These are phyloP conservation scores for Cyclotella sp. DNA, from an alignment of 108 stramenopile genomes.

Conservation along the genomic window DNA sequence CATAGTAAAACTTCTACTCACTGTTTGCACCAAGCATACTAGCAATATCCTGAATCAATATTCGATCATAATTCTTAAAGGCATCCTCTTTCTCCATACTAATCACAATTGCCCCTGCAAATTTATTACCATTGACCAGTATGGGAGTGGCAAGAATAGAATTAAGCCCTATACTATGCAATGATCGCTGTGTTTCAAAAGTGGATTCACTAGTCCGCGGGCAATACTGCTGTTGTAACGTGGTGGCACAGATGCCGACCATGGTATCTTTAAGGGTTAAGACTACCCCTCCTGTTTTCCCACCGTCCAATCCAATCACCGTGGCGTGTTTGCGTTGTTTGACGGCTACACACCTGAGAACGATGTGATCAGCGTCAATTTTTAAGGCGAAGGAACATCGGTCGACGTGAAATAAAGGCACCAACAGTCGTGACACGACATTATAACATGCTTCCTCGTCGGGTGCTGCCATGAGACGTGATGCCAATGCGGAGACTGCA, in stretches of 20 bases:
- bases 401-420: slow-evolving; percentile 36
- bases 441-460: slow-evolving; percentile 40
- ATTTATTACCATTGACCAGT: slow-evolving; percentile 34
- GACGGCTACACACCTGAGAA: slow-evolving; percentile 11
- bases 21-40: slow-evolving; percentile 13
- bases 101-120: slow-evolving; percentile 29
- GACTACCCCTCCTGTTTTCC: slow-evolving; percentile 18
- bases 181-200: slow-evolving; percentile 25
- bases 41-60: slow-evolving; percentile 45
- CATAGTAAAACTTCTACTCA: too few relatives aligned
- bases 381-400: slow-evolving; percentile 29
- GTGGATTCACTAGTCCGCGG: slow-evolving; percentile 22
- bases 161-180: slow-evolving; percentile 20
- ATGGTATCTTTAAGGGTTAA: slow-evolving; percentile 26
- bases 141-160: slow-evolving; percentile 40
- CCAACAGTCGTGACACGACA: slow-evolving; percentile 18
- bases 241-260: slow-evolving; percentile 16
- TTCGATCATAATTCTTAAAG: slow-evolving; percentile 31
- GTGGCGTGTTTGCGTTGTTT: not conserved
- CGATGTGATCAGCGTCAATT: slow-evolving; percentile 32
- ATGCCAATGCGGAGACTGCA: slow-evolving; percentile 21
- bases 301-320: not conserved
- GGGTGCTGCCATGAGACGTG: slow-evolving; percentile 34
- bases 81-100: slow-evolving; percentile 38
- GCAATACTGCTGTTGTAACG: slow-evolving; percentile 31